Conservation (phyloP, 2,329 filamentous ascomycete species). For the Escovopsis sp. region DNA sequence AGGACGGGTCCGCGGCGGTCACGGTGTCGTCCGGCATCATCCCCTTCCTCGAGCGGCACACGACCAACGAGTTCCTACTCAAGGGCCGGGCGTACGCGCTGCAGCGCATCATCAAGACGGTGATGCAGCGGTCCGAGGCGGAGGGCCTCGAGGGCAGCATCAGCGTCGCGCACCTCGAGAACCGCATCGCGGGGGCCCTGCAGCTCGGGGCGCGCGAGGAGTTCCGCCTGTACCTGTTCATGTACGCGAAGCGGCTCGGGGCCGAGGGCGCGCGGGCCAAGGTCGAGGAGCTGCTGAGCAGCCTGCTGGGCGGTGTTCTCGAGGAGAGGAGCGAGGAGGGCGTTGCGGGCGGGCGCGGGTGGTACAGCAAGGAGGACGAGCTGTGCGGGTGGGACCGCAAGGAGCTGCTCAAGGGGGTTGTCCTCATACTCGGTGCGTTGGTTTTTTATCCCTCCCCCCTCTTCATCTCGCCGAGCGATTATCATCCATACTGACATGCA, state of each 20-base stretch:
- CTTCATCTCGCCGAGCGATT: background rate
- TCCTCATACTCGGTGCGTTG: conserved; percentile 75
- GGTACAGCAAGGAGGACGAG: conserved; percentile 52
- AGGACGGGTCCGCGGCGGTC: conserved; percentile 19
- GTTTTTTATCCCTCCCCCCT: background rate
- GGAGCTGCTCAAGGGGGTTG: conserved; percentile 77
- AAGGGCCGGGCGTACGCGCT: conserved; percentile 86
- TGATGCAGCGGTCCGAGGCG: conserved; percentile 79
- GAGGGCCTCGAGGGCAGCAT: conserved; percentile 84
- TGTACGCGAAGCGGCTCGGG: conserved; percentile 93
- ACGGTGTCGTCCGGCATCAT: conserved; percentile 81
- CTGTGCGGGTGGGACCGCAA: conserved; percentile 85
- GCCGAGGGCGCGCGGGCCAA: conserved; percentile 78
- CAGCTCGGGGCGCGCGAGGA: conserved; percentile 78
- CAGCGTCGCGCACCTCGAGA: conserved; percentile 89
- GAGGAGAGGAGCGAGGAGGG: conserved; percentile 34
- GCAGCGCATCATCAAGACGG: conserved; percentile 77
- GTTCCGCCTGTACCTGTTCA: conserved; percentile 87
- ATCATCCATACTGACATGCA: conserved; percentile 16
- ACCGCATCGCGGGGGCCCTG: conserved; percentile 77
- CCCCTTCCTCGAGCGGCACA: conserved; percentile 83
- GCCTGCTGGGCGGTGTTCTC: conserved; percentile 58
- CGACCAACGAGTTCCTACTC: conserved; percentile 80
- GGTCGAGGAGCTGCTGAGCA: conserved; percentile 81
- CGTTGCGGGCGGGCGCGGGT: conserved; percentile 27